A percentile compares a stretch with the other conserved stretches of the same genome.
Conservation (phyloP, 225 moss, liverwort and hornwort species). For the Takakia lepidozioides region DNA sequence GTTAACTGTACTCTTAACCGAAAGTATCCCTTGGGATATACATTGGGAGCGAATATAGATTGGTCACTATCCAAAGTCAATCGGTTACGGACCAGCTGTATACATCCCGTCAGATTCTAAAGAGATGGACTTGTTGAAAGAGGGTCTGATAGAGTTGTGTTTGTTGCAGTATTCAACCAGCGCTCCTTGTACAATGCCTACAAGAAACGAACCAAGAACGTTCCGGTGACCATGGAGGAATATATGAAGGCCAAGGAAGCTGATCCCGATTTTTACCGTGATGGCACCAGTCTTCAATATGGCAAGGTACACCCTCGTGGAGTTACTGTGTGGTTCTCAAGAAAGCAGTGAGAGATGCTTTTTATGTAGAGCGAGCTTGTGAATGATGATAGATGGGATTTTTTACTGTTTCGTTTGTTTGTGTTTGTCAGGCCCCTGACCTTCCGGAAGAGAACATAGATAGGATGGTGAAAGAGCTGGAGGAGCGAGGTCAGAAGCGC, state of each 20-base stretch:
- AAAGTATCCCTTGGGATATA: too few relatives aligned
- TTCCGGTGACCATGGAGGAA: conserved; percentile 73
- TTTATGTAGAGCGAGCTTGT: too few relatives aligned
- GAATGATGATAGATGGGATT: not conserved
- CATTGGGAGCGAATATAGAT: too few relatives aligned
- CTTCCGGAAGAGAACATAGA: conserved; percentile 79
- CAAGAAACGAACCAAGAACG: conserved; percentile 80
- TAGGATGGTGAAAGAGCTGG: conserved; percentile 90
- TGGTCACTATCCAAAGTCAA: too few relatives aligned
- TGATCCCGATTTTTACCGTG: conserved; percentile 94
- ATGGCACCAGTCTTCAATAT: conserved; percentile 94
- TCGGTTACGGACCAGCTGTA: too few relatives aligned
- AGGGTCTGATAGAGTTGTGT: not conserved
- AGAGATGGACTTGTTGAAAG: too few relatives aligned
- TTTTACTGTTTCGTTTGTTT: conserved; percentile 1
- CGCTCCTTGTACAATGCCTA: conserved; percentile 93
- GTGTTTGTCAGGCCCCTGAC: conserved; percentile 57
- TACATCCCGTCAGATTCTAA: too few relatives aligned
- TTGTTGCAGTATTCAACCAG: conserved; percentile 83
- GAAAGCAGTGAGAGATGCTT: too few relatives aligned
- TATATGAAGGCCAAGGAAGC: conserved; percentile 70
- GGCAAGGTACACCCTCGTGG: conserved; percentile 65
- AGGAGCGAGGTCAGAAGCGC: conserved; percentile 61
- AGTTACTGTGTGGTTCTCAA: too few relatives aligned
- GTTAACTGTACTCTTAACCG: not conserved